Percentiles rank a stretch among this genome's conserved stretches.
phyloP scores from a whole-genome alignment of 192 early-diverging fungal genomes.

The Coemansia umbellata region DNA sequence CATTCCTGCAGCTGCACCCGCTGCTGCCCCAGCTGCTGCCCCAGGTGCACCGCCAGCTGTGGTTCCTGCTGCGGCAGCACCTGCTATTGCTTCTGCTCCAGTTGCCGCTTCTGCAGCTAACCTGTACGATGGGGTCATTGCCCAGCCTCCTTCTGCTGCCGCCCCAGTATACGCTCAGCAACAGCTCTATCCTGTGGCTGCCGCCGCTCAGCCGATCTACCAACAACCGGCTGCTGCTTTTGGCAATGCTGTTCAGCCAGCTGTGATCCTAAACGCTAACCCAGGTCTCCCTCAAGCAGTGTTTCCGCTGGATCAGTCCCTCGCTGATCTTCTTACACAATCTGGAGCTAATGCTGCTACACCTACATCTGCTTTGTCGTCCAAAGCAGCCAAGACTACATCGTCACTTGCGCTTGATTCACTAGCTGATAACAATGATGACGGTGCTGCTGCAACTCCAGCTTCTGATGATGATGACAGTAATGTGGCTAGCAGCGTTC shows the following conservation, averaged over 20 bases:
- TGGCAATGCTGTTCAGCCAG: conserved; percentile 1
- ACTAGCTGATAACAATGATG: not conserved
- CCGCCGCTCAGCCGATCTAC: conserved; percentile 9
- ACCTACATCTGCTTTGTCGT: not conserved
- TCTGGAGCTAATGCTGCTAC: not conserved
- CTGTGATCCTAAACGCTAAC: conserved; percentile 1
- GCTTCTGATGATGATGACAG: conserved; percentile 2
- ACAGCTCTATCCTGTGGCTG: conserved; percentile 29
- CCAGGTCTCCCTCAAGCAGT: conserved; percentile 3
- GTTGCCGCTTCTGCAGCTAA: conserved; percentile 8
- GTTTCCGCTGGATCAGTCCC: conserved; percentile 7
- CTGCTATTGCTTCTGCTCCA: not conserved
- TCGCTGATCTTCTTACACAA: conserved; percentile 10
- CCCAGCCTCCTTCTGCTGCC: conserved; percentile 14
- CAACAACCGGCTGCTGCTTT: conserved; percentile 9
- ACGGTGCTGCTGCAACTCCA: not conserved
- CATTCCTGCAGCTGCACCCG: not conserved
- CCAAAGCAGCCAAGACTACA: not conserved
- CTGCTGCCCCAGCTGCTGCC: conserved; percentile 4
- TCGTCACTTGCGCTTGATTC: not conserved
- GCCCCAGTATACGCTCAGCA: conserved; percentile 29
- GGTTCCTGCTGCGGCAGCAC: not conserved
- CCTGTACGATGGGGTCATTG: conserved; percentile 9
- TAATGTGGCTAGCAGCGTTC: not conserved
- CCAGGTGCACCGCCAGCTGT: conserved; percentile 1